A percentile compares a stretch with the other conserved stretches of the same genome.
Conservation (phyloP, 2,329 filamentous ascomycete species). For the Chrysoporthe deuterocubensis region DNA sequence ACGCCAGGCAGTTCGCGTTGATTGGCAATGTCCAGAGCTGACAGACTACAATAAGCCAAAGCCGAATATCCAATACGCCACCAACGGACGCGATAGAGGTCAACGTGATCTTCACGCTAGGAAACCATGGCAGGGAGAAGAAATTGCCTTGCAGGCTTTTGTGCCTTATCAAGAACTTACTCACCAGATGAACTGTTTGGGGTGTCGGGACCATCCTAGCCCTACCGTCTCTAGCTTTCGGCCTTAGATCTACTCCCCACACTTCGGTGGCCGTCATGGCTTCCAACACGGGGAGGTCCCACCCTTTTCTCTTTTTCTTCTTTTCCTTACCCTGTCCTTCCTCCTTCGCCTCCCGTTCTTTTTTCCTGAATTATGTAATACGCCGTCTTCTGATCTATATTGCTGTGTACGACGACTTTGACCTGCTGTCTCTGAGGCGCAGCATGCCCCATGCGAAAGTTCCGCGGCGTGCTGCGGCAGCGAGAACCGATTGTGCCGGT, state of each 20-base stretch:
- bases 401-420: not conserved
- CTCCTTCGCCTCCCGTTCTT: not conserved
- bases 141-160: not conserved
- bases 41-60: not conserved
- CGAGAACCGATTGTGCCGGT: no score
- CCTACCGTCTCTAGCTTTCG: conserved; percentile 18
- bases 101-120: not conserved
- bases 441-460: not conserved
- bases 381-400: not conserved
- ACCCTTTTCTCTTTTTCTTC: not conserved
- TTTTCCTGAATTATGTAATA: not conserved
- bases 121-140: conserved; percentile 3
- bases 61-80: not conserved
- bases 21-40: not conserved
- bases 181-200: conserved; percentile 15
- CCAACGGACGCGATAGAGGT: not conserved
- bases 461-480: not conserved
- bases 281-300: not conserved
- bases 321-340: not conserved
- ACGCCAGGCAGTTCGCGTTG: not conserved
- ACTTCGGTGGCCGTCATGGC: not conserved
- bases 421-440: not conserved
- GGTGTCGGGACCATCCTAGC: conserved; percentile 25
- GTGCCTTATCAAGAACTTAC: conserved; percentile 18
- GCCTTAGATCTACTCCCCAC: conserved; percentile 21